Percentiles rank a stretch among this genome's conserved stretches.
phyloP scores from a whole-genome alignment of 2,329 filamentous ascomycete genomes.

The Truncatella angustata region DNA sequence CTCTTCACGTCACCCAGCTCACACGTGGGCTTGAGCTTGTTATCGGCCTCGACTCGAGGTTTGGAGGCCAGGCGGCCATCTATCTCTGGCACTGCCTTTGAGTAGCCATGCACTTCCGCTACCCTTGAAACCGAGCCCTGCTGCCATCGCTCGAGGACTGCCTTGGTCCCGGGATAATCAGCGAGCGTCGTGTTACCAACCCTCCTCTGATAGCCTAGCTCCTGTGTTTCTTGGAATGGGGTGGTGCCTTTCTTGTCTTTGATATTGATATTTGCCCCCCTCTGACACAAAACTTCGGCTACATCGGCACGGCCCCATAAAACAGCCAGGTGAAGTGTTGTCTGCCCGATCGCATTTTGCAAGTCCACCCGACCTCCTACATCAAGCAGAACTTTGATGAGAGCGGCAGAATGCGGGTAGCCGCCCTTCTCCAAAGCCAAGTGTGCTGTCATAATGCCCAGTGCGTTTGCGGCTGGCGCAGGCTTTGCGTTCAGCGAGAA shows the following conservation, averaged over 20 bases:
- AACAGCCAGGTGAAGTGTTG: slow-evolving; percentile 17
- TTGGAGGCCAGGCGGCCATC: background rate
- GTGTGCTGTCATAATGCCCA: slow-evolving; percentile 9
- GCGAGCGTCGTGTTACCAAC: background rate
- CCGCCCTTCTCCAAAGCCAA: slow-evolving; percentile 8
- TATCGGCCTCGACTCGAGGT: background rate
- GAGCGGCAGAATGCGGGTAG: background rate
- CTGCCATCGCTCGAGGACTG: slow-evolving; percentile 3
- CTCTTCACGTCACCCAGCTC: background rate
- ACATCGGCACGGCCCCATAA: slow-evolving; percentile 13
- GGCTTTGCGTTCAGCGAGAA: slow-evolving; percentile 10
- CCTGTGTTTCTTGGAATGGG: slow-evolving; percentile 12
- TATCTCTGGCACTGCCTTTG: background rate
- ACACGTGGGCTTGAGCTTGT: background rate
- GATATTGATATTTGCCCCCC: slow-evolving; percentile 9
- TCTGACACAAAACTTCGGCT: slow-evolving; percentile 7
- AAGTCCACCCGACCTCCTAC: slow-evolving; percentile 12
- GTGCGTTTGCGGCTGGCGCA: background rate
- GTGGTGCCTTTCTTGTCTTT: slow-evolving; percentile 4
- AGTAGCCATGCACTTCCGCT: background rate
- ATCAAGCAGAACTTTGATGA: slow-evolving; percentile 8
- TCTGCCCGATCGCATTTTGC: slow-evolving; percentile 14
- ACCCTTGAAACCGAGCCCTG: background rate
- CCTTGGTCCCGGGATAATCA: slow-evolving; percentile 5
- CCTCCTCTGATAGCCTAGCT: slow-evolving; percentile 5